A percentile compares a stretch with the other conserved stretches of the same genome.
These are phyloP conservation scores for Trichoderma orchidacearum DNA, from an alignment of 495 filamentous ascomycete species.

Conservation along the genomic window DNA sequence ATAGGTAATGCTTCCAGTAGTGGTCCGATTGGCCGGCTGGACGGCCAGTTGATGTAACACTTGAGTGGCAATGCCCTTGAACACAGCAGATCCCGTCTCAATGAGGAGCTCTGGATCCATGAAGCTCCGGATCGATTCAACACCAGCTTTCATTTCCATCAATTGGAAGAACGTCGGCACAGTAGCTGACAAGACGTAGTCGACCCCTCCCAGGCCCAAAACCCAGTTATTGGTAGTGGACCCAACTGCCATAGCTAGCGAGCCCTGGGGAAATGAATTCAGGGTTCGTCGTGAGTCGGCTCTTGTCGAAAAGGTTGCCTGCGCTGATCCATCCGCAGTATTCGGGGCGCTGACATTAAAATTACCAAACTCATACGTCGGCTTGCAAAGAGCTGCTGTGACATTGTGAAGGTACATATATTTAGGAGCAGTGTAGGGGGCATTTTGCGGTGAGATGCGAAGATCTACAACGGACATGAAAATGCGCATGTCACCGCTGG, in stretches of 20 bases:
- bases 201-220: slow-evolving; percentile 4
- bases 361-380: slow-evolving; percentile 2
- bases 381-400: slow-evolving; percentile 4
- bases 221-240: background rate
- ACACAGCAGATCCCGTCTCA: background rate
- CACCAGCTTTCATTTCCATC: slow-evolving; percentile 3
- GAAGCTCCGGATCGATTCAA: slow-evolving; percentile 4
- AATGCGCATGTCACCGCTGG: background rate
- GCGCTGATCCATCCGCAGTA: background rate
- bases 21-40: slow-evolving; percentile 3
- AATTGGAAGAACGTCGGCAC: slow-evolving; percentile 8
- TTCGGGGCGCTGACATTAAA: slow-evolving; percentile 1
- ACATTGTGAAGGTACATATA: slow-evolving; percentile 6
- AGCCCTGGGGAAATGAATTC: background rate
- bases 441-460: slow-evolving; percentile 1
- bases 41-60: slow-evolving; percentile 1
- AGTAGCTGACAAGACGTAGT: slow-evolving; percentile 5
- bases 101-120: slow-evolving; percentile 6
- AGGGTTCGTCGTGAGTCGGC: background rate
- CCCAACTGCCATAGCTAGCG: slow-evolving; percentile 3
- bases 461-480: slow-evolving; percentile 7
- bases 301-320: background rate
- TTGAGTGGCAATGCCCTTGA: slow-evolving; percentile 7
- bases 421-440: background rate
- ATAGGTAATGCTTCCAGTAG: slow-evolving; percentile 3